A percentile compares a stretch with the other conserved stretches of the same genome.
These are phyloP conservation scores for Akanthomyces dipterigenus DNA, from an alignment of 2,329 filamentous ascomycete species.

Conservation along the genomic window DNA sequence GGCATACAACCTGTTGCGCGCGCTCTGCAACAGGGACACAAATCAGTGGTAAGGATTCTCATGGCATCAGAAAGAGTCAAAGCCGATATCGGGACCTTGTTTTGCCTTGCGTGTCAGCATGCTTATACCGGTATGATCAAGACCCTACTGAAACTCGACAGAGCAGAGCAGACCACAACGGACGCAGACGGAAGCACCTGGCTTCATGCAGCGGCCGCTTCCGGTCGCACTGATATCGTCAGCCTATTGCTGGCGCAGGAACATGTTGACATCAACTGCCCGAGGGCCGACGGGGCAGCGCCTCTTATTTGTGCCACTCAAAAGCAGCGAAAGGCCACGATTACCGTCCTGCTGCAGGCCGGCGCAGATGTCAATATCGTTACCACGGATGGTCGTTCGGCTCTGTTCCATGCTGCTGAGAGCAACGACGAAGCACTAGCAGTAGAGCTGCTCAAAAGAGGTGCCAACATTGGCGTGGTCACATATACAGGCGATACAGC, in stretches of 20 bases:
- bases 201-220: background rate
- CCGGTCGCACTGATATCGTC: background rate
- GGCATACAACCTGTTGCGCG: background rate
- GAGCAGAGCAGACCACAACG: background rate
- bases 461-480: background rate
- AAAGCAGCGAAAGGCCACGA: background rate
- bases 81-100: background rate
- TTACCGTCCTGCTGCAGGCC: background rate
- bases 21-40: background rate
- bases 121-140: background rate
- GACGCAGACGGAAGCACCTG: background rate
- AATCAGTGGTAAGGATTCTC: background rate
- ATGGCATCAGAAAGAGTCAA: background rate
- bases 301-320: background rate
- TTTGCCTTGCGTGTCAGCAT: background rate
- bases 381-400: background rate
- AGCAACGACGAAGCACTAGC: background rate
- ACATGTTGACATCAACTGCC: background rate
- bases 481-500: background rate
- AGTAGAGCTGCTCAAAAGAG: background rate
- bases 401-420: background rate
- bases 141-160: background rate
- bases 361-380: background rate
- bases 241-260: background rate
- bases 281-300: background rate